Conservation (phyloP, 257 asterid genomes). For the Vinca minor region DNA sequence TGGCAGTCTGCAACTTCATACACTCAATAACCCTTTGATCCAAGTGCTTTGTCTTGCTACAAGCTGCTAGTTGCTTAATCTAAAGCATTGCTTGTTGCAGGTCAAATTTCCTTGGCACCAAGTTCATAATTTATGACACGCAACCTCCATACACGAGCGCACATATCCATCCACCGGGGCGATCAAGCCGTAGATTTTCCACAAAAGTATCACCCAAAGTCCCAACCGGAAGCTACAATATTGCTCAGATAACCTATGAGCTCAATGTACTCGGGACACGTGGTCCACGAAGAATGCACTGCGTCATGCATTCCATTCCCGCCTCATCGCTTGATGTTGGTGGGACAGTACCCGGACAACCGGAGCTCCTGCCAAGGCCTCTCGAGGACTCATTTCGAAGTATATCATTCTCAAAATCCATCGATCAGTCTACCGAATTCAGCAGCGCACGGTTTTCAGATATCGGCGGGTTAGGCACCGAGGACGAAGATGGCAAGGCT, state of each 20-base stretch:
- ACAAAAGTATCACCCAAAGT: conserved; percentile 81
- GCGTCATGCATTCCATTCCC: conserved; percentile 81
- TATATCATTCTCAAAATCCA: conserved; percentile 73
- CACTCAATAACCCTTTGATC: not conserved
- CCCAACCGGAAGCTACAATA: conserved; percentile 78
- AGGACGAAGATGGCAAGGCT: conserved; percentile 37
- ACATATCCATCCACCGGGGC: conserved; percentile 49
- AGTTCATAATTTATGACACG: conserved; percentile 86
- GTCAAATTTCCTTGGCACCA: conserved; percentile 90
- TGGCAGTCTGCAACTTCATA: not conserved
- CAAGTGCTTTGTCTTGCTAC: not conserved
- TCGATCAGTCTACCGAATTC: conserved; percentile 68
- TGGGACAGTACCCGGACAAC: conserved; percentile 85
- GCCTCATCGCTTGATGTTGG: conserved; percentile 71
- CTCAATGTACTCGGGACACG: conserved; percentile 90
- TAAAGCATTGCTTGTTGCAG: conserved; percentile 27
- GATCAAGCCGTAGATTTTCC: conserved; percentile 77
- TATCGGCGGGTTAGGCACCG: conserved; percentile 29
- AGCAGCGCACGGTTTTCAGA: conserved; percentile 78
- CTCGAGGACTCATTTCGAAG: conserved; percentile 85
- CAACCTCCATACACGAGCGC: conserved; percentile 59
- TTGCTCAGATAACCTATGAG: conserved; percentile 74
- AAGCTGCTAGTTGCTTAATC: not conserved
- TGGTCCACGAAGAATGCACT: conserved; percentile 89
- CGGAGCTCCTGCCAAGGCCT: conserved; percentile 68